Evolutionary conservation across 352 stramenopile genomes (phyloP), one percentile per base, ranked within the genome.

Genomic region (Pythium periplocum): DNA sequence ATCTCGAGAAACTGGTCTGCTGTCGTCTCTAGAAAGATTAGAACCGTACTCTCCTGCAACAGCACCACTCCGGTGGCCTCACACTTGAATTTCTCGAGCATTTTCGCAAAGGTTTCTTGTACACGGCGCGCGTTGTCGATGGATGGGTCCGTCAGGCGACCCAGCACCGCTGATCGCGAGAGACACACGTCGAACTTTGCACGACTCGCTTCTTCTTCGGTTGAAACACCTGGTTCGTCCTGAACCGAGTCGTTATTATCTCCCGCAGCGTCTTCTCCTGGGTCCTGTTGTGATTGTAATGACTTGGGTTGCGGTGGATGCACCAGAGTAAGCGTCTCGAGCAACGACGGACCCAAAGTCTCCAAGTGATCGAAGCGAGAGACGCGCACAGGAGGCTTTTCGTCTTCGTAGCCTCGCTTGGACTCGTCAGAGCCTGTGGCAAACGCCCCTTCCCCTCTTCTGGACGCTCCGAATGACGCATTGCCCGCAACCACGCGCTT

Each of bases 61-160:
- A 87, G 44, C 37, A 81, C 72, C 35, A 90, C 47, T 0, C 78
- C 78, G 1, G 75, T 86, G 6, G 61, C 74, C 44, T 90, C 74
- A 44, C 70, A 78, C 54, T 84, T 51, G 26, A 90, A 55, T 41
- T 67, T 77, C 43, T 73, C 73, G 37, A 90, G 57, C 41, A 76
- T 57, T 39, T 78, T 75, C 30, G 69, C 67, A 39, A 90, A 87
- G 47, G 78, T 82, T 45, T 90, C 78, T 58, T 90, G 76, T 17
- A 75, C 68, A 38, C 79, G 73, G 26, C 75, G 68, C 6, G 71
- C 57, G 44, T 83, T 83, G 59, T 86, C 78, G 10, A 66, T 53
- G 0, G 61, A 68, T 10, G 60, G 37, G 34, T 83, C 68, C 0
- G 60, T 52, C 12, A 85, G 38, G 42, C 66, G 70, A 10, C 66